Conservation (phyloP, 1,284 basidiomycete species). For the Cerrena zonata region DNA sequence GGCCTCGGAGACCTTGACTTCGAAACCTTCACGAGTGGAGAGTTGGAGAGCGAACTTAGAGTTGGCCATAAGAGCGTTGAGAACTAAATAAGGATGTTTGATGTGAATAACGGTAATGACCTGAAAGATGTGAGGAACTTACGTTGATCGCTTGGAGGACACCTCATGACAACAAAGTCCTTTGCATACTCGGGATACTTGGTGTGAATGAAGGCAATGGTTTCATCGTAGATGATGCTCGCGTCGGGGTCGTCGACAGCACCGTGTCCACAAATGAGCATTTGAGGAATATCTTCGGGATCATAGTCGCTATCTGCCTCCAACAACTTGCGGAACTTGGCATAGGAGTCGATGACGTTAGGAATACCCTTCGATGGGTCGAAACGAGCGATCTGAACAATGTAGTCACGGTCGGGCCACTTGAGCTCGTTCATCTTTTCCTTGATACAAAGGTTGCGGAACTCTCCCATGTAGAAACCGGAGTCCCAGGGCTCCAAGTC, state of each 20-base stretch:
- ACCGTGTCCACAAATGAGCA: constrained; percentile 82
- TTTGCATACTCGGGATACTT: constrained; percentile 54
- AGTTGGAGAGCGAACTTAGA: constrained; percentile 72
- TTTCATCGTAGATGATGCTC: constrained; percentile 79
- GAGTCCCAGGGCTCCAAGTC: constrained; percentile 69
- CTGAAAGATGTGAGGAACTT: constrained; percentile 25
- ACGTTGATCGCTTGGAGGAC: constrained; percentile 78
- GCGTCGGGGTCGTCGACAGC: constrained; percentile 83
- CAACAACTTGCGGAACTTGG: constrained; percentile 66
- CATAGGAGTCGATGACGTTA: constrained; percentile 77
- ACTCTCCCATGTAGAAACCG: constrained; percentile 78
- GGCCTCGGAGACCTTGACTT: constrained; percentile 88
- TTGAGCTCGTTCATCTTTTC: constrained; percentile 73
- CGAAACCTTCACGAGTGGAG: constrained; percentile 82
- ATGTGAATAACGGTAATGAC: not conserved
- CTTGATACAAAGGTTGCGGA: constrained; percentile 65
- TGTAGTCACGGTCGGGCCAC: constrained; percentile 77
- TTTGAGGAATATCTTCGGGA: constrained; percentile 63
- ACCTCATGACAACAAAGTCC: constrained; percentile 73
- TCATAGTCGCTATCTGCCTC: constrained; percentile 34
- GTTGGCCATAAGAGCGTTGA: constrained; percentile 74
- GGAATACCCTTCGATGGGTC: constrained; percentile 75
- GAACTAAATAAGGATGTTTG: constrained; percentile 37
- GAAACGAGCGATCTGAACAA: constrained; percentile 82
- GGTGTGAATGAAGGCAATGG: constrained; percentile 52